phyloP scores from a whole-genome alignment of 139 green algal genomes.

The Monoraphidium neglectum region DNA sequence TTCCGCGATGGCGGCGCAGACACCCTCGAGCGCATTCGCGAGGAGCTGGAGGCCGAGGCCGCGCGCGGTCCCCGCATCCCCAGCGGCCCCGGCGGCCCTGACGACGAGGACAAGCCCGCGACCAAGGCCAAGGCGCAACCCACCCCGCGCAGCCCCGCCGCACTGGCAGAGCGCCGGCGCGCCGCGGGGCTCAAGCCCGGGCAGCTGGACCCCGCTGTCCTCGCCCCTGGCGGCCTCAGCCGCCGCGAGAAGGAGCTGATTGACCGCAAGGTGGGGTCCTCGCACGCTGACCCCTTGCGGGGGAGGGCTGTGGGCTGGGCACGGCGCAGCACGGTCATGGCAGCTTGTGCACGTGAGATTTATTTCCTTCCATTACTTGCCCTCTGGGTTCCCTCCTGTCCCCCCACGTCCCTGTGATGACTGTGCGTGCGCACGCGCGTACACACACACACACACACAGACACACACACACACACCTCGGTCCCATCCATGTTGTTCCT shows the following conservation, averaged over 20 bases:
- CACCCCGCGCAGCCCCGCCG: background rate
- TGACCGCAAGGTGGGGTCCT: conserved; percentile 35
- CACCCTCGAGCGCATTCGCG: conserved; percentile 10
- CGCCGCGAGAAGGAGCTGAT: conserved; percentile 67
- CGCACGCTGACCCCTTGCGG: too few relatives aligned
- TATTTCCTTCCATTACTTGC: too few relatives aligned
- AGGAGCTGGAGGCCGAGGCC: conserved; percentile 24
- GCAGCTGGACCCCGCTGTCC: conserved; percentile 31
- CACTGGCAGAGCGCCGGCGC: background rate
- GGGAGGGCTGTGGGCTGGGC: too few relatives aligned
- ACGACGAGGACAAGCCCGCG: background rate
- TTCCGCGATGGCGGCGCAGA: background rate
- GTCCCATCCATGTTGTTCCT: too few relatives aligned
- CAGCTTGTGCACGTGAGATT: too few relatives aligned
- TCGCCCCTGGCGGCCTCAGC: background rate
- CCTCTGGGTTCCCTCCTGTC: too few relatives aligned
- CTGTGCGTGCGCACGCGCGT: too few relatives aligned
- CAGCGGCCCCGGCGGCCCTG: too few relatives aligned
- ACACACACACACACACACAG: too few relatives aligned
- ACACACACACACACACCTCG: too few relatives aligned
- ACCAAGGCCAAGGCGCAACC: conserved; percentile 19
- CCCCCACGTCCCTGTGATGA: too few relatives aligned
- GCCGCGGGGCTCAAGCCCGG: conserved; percentile 35
- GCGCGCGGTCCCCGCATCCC: background rate
- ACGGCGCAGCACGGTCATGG: too few relatives aligned